A percentile compares a stretch with the other conserved stretches of the same genome.
Conservation (phyloP, 805 yeast genomes). For the Ogataea dorogensis region DNA sequence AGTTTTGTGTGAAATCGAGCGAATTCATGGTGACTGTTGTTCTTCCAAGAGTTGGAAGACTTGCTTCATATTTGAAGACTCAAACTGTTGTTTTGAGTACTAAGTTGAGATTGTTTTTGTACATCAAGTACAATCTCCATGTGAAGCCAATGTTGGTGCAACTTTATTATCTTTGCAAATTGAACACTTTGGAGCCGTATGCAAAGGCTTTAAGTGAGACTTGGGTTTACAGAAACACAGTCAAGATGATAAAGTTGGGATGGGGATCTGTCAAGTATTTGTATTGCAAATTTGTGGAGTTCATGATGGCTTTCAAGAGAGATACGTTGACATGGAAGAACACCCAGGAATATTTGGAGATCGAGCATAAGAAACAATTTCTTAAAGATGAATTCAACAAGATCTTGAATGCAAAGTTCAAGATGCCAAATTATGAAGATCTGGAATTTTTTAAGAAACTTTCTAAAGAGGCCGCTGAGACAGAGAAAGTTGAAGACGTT, state of each 20-base stretch:
- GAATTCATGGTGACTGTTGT: slow-evolving; percentile 10
- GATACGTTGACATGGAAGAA: slow-evolving; percentile 25
- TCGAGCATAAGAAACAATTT: slow-evolving; percentile 34
- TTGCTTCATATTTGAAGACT: slow-evolving; percentile 2
- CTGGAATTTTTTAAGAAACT: slow-evolving; percentile 24
- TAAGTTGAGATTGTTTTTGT: slow-evolving; percentile 12
- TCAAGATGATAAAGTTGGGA: slow-evolving; percentile 3
- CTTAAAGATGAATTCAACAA: slow-evolving; percentile 32
- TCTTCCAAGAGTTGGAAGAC: slow-evolving; percentile 16
- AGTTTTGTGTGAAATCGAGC: slow-evolving; percentile 3
- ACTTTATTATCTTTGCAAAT: slow-evolving; percentile 10
- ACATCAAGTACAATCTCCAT: slow-evolving; percentile 24
- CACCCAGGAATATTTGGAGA: slow-evolving; percentile 26
- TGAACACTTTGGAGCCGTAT: slow-evolving; percentile 23
- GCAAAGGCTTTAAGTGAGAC: slow-evolving; percentile 15
- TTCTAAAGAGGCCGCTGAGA: slow-evolving; percentile 13
- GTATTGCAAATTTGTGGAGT: slow-evolving; percentile 12
- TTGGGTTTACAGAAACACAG: slow-evolving; percentile 12
- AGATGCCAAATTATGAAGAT: slow-evolving; percentile 28
- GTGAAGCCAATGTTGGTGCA: slow-evolving; percentile 21
- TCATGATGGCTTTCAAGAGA: slow-evolving; percentile 17
- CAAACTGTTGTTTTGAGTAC: slow-evolving; percentile 8
- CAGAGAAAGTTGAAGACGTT: slow-evolving; percentile 12
- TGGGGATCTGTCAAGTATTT: slow-evolving; percentile 8
- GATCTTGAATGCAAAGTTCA: slow-evolving; percentile 29